A percentile compares a stretch with the other conserved stretches of the same genome.
Evolutionary conservation across 176 grass and related monocot species (phyloP).

Genomic region (Poa pratensis): DNA sequence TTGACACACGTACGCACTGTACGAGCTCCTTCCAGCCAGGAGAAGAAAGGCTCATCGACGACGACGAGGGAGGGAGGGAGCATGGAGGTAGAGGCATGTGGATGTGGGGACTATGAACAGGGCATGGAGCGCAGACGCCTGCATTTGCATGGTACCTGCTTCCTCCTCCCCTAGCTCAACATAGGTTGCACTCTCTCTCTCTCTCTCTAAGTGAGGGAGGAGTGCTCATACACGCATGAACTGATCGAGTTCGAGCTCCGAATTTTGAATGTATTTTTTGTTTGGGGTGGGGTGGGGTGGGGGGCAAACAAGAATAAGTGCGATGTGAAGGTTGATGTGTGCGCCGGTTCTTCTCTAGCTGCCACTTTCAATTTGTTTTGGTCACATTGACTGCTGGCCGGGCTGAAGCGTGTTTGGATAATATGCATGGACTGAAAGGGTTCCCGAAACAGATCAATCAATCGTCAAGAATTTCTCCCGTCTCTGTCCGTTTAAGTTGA

Average conservation of each 20-base stretch:
- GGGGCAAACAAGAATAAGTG: neutral
- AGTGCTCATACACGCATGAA: slow-evolving; percentile 22
- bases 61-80: neutral
- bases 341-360: neutral
- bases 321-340: slow-evolving; percentile 24
- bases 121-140: slow-evolving; percentile 38
- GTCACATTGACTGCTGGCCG: neutral
- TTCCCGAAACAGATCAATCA: neutral
- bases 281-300: neutral
- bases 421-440: neutral
- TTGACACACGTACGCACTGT: slow-evolving; percentile 62
- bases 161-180: neutral
- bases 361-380: neutral
- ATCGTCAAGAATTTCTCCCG: too few species aligned
- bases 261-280: neutral
- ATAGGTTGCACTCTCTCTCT: neutral
- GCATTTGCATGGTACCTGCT: slow-evolving; percentile 36
- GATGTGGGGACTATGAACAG: slow-evolving; percentile 32
- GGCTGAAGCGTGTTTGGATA: neutral
- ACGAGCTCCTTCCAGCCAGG: neutral
- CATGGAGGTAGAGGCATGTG: neutral
- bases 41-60: neutral
- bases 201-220: neutral
- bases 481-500: too few species aligned
- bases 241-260: neutral